These are phyloP conservation scores for Cyclanthera cordifolia DNA, from an alignment of 306 rosid genomes.

Conservation along the genomic window DNA sequence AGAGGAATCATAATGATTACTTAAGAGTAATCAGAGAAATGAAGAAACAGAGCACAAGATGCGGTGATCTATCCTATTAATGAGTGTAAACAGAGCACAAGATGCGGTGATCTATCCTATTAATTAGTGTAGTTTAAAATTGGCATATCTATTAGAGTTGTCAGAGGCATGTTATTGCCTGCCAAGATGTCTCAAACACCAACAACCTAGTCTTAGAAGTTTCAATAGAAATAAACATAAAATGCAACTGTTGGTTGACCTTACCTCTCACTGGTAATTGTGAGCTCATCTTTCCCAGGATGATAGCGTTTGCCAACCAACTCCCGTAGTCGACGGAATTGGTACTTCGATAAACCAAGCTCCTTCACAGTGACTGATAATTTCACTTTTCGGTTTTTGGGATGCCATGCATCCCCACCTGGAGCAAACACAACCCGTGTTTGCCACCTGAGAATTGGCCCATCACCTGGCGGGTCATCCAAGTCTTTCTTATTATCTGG, in stretches of 20 bases:
- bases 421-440: conserved; percentile 82
- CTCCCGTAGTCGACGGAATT: conserved; percentile 69
- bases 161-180: background rate
- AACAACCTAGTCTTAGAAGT: background rate
- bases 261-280: conserved; percentile 86
- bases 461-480: conserved; percentile 86
- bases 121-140: background rate
- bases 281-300: conserved; percentile 88
- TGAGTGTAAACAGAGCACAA: too few relatives aligned
- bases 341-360: conserved; percentile 78
- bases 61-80: background rate
- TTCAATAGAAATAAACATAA: background rate
- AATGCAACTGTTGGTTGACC: background rate
- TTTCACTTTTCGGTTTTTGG: conserved; percentile 86
- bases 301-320: conserved; percentile 88
- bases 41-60: background rate
- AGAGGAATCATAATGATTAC: background rate
- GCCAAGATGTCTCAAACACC: background rate
- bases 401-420: conserved; percentile 98
- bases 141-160: background rate
- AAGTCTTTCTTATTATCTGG: conserved; percentile 47
- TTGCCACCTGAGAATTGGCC: conserved; percentile 88
- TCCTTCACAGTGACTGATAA: conserved; percentile 82
- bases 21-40: background rate
- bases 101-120: background rate